These are phyloP conservation scores for Wickerhamiella lipophila DNA, from an alignment of 805 yeast genomes.

Conservation along the genomic window DNA sequence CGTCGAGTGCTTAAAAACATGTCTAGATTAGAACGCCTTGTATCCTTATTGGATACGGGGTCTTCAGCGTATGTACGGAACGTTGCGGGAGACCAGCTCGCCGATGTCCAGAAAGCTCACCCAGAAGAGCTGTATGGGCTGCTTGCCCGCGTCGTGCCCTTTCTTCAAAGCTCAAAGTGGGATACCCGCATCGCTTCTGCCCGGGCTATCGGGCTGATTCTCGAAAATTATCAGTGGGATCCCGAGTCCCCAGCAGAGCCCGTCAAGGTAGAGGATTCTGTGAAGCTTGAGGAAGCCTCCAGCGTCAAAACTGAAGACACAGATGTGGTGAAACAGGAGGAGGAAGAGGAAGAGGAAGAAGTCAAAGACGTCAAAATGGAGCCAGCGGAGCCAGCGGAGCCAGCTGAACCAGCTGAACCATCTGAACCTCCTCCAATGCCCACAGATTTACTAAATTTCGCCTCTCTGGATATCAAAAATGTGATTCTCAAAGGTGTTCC, in stretches of 20 bases:
- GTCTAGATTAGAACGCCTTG: slow-evolving; percentile 27
- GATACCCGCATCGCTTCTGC: slow-evolving; percentile 94
- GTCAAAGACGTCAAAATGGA: too few relatives aligned
- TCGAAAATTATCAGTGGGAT: slow-evolving; percentile 72
- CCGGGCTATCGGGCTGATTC: slow-evolving; percentile 86
- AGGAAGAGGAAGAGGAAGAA: too few relatives aligned
- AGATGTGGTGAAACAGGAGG: too few relatives aligned
- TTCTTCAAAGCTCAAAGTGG: slow-evolving; percentile 73
- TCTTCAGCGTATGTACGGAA: slow-evolving; percentile 86
- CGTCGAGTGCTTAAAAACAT: slow-evolving; percentile 9
- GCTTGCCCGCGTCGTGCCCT: slow-evolving; percentile 83
- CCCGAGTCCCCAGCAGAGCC: slow-evolving; percentile 33
- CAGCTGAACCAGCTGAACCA: slow-evolving; percentile 13
- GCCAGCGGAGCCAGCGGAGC: slow-evolving; percentile 8
- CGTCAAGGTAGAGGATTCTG: slow-evolving; percentile 19
- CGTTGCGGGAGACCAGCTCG: slow-evolving; percentile 93
- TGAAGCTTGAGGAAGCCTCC: slow-evolving; percentile 17
- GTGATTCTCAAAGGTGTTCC: slow-evolving; percentile 33
- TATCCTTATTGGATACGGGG: slow-evolving; percentile 65
- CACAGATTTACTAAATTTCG: slow-evolving; percentile 24
- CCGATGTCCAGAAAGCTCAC: slow-evolving; percentile 85
- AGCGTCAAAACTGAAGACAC: slow-evolving; percentile 11
- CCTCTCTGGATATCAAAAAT: slow-evolving; percentile 27
- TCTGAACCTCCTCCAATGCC: slow-evolving; percentile 24
- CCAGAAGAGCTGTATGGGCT: slow-evolving; percentile 82